A percentile compares a stretch with the other conserved stretches of the same genome.
phyloP scores from a whole-genome alignment of 129 eudicot genomes.

The Mikania micrantha region DNA sequence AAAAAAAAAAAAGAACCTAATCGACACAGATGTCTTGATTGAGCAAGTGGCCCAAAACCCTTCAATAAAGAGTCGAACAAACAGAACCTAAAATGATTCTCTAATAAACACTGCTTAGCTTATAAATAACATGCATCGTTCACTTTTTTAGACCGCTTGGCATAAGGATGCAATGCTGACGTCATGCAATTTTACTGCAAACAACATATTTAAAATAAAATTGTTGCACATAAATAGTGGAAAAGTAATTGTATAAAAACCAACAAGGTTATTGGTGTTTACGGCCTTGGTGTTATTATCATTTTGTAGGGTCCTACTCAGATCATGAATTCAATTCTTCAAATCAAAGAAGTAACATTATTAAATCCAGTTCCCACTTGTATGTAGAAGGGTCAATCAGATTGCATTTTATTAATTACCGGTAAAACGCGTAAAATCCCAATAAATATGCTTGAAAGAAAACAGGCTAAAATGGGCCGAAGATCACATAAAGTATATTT shows the following conservation, averaged over 20 bases:
- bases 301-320: neutral
- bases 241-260: neutral
- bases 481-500: neutral
- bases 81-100: conserved; percentile 14
- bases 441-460: neutral
- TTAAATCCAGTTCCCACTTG: neutral
- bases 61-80: conserved; percentile 10
- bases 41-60: conserved; percentile 27
- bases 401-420: neutral
- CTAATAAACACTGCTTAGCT: conserved; percentile 15
- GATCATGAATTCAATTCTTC: neutral
- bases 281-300: neutral
- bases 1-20: neutral
- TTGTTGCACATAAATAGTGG: neutral
- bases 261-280: neutral
- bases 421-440: neutral
- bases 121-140: conserved; percentile 18
- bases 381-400: neutral
- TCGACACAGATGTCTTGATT: conserved; percentile 1
- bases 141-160: conserved; percentile 17
- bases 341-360: neutral
- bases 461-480: neutral
- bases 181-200: conserved; percentile 28
- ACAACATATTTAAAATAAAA: neutral
- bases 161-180: conserved; percentile 7